Conservation (phyloP, 192 early-diverging fungal genomes). For the Backusella mclennaniae region DNA sequence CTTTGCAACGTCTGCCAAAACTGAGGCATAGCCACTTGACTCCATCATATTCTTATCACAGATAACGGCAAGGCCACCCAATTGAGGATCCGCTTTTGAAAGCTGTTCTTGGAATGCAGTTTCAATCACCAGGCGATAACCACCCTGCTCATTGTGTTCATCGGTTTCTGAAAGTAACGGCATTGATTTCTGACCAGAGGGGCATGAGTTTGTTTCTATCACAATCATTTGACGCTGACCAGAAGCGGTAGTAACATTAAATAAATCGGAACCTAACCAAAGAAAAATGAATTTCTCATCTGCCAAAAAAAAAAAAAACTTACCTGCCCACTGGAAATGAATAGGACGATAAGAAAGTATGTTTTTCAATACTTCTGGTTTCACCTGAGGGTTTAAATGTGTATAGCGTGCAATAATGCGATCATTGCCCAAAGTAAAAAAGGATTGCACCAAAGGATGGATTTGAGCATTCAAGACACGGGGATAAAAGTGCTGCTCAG, state of each 20-base stretch:
- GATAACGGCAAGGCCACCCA: conserved; percentile 81
- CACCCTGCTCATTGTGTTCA: conserved; percentile 70
- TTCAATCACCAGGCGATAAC: conserved; percentile 80
- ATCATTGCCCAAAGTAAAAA: conserved; percentile 85
- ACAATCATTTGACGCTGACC: conserved; percentile 92
- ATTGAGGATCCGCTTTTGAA: conserved; percentile 49
- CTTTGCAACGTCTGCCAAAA: conserved; percentile 71
- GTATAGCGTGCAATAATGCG: conserved; percentile 85
- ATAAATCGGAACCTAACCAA: conserved; percentile 73
- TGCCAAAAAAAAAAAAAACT: conserved; percentile 17
- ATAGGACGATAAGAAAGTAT: conserved; percentile 67
- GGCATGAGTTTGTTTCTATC: conserved; percentile 90
- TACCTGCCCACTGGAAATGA: conserved; percentile 84
- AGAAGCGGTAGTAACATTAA: conserved; percentile 80
- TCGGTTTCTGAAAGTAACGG: conserved; percentile 76
- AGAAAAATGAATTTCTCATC: conserved; percentile 1
- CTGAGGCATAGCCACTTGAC: conserved; percentile 77
- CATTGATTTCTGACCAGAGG: conserved; percentile 91
- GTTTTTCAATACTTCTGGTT: conserved; percentile 57
- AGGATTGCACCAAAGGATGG: conserved; percentile 81
- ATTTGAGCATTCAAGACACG: conserved; percentile 86
- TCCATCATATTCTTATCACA: conserved; percentile 92
- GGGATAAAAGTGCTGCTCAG: conserved; percentile 85
- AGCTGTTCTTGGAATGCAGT: conserved; percentile 75
- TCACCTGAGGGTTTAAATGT: conserved; percentile 83